Base-by-base conservation (phyloP, 2,329 filamentous ascomycete species). In the Ilyonectria destructans region DNA sequence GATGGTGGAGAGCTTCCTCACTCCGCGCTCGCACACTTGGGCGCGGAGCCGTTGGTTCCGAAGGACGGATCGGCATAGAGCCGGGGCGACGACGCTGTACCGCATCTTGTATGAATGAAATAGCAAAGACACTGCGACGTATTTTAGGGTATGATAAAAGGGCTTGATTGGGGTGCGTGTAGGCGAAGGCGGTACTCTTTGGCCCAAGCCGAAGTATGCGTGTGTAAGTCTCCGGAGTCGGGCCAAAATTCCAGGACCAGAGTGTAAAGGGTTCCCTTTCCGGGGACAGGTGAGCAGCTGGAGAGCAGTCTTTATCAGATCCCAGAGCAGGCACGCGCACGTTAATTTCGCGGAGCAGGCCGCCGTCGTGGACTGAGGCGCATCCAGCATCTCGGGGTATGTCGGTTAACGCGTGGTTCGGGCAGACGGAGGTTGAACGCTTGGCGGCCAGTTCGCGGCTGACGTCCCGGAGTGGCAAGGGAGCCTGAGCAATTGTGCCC, bases 1-100 rank as follows among this genome's bases (percentile, higher is more conserved):
- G 31, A 58, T 56, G 33, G 59, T 70, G 6, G 69, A 72, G 2
- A 74, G 55, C 35, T 66, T 69, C 13, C 70, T 49, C 4, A 69
- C 35, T 4, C 56, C 35, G 9, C 33, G 54, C 19, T 65, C 43
- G 40, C 56, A 64, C 40, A 57, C 48, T 26, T 58, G 58, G 29
- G 52, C 21, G 4, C 51, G 21, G 0, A 69, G 51, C 9, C 70
- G 63, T 2, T 65, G 66, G 17, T 65, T 69, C 12, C 49, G 59
- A 21, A 45, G 21, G 37, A 70, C 23, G 37, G 68, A 46, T 31
- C 68, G 68, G 45, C 62, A 37, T 5, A 70, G 60, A 21, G 49
- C 62, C 43, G 70, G 66, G 1, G 68, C 49, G 52, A 67, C 46
- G 26, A 71, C 26, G 5, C 35, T 43, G 51, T 67, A 72, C 6